Evolutionary conservation across 306 rosid species (phyloP), one percentile per base, ranked within the genome.

Genomic region (Prunus mira): DNA sequence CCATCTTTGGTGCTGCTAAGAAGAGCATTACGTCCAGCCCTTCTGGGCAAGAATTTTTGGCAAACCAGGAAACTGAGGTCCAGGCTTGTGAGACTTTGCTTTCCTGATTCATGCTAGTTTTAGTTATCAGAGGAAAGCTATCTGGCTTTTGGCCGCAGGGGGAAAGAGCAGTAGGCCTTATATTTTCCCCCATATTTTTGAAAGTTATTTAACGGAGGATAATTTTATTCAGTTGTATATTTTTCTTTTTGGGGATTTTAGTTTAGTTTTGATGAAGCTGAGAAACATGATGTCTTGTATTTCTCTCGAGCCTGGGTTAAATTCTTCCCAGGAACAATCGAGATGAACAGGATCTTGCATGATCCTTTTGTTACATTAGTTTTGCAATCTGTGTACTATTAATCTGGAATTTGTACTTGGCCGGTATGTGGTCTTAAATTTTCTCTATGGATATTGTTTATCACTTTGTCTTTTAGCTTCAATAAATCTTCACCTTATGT

Each of bases 21-120:
- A 77, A 64, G 75, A 77, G 58, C 52, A 72, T 81, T 30, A 74
- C 65, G 9, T 77, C 84, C 27, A 74, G 77, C 47, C 80, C 86
- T 49, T 63, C 80, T 18, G 86, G 77, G n/a, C 72, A 69, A 69
- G 71, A 58, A 6, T 52, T 74, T 50, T 64, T 73, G 64, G 65
- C 41, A 14, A 43, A 52, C 8, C 84, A 77, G 46, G 79, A 45
- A 30, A 65, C 66, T 52, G 85, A 80, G 28, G 65, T 84, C 67
- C 76, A 74, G 71, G 85, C 80, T 15, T 84, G 87, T 81, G 82
- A 73, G 69, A 65, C 69, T 68, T 72, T 84, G 65, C 75, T 84
- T 64, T 34, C 79, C 45, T 71, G 64, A 74, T 22, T 25, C 64
- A 62, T 27, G 54, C 24, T 57, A 47, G 61, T 56, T 57, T 47